These are phyloP conservation scores for Raffaelea ambrosiae DNA, from an alignment of 2,329 filamentous ascomycete species.

Conservation along the genomic window DNA sequence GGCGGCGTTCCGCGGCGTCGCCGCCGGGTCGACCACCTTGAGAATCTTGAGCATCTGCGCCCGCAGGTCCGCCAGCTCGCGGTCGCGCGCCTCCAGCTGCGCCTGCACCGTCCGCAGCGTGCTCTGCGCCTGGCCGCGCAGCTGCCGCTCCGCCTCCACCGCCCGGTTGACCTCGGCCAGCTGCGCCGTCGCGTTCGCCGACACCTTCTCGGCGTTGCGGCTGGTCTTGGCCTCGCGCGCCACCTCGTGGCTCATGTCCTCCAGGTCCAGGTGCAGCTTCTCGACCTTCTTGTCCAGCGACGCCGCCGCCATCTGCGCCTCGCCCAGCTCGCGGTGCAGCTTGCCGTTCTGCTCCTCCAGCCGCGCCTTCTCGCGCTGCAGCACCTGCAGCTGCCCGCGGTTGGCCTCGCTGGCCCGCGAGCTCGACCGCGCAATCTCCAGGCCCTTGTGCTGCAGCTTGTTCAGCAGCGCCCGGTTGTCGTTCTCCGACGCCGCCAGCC, in stretches of 20 bases:
- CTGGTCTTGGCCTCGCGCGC: slow-evolving; percentile 83
- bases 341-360: slow-evolving; percentile 75
- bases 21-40: slow-evolving; percentile 76
- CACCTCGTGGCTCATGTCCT: slow-evolving; percentile 89
- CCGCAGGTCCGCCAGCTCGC: slow-evolving; percentile 72
- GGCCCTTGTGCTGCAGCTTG: slow-evolving; percentile 93
- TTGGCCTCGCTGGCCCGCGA: slow-evolving; percentile 80
- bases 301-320: slow-evolving; percentile 72
- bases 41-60: slow-evolving; percentile 74
- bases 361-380: slow-evolving; percentile 77
- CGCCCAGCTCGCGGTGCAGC: slow-evolving; percentile 75
- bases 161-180: slow-evolving; percentile 83
- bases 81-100: slow-evolving; percentile 69
- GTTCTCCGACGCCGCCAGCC: slow-evolving; percentile 85
- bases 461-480: slow-evolving; percentile 93
- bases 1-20: slow-evolving; percentile 43
- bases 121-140: slow-evolving; percentile 75
- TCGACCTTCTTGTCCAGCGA: slow-evolving; percentile 91
- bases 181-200: slow-evolving; percentile 71
- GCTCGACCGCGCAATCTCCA: slow-evolving; percentile 87
- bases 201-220: slow-evolving; percentile 81
- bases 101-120: slow-evolving; percentile 75
- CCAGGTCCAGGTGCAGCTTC: slow-evolving; percentile 77
- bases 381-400: slow-evolving; percentile 62
- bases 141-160: slow-evolving; percentile 81